A percentile compares a stretch with the other conserved stretches of the same genome.
These are phyloP conservation scores for Leishmania aethiopica DNA, from an alignment of 208 protist genomes.

Conservation along the genomic window DNA sequence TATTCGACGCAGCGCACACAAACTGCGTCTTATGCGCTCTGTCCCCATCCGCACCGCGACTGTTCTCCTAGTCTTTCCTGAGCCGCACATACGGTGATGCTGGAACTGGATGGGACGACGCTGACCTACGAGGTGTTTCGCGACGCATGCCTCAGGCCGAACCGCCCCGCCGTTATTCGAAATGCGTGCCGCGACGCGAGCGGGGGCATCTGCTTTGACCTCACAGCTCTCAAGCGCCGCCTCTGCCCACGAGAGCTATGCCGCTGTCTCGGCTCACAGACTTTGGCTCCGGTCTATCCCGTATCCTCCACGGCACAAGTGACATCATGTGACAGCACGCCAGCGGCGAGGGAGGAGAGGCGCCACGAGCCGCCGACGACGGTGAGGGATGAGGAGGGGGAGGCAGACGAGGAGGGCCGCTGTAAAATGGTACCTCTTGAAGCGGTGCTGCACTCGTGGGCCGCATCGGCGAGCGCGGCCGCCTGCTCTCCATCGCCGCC, in stretches of 20 bases:
- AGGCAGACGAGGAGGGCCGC: constrained; percentile 4
- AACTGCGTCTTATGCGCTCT: neutral
- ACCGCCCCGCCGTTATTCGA: constrained; percentile 79
- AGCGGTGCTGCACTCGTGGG: constrained; percentile 27
- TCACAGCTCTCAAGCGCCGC: constrained; percentile 17
- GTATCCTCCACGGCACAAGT: neutral
- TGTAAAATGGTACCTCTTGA: constrained; percentile 15
- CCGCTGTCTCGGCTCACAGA: constrained; percentile 30
- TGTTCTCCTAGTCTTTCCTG: neutral
- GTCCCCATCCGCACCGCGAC: neutral
- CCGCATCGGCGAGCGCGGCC: neutral
- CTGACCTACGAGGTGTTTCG: constrained; percentile 73
- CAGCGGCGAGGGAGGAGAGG: neutral
- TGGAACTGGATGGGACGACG: constrained; percentile 57
- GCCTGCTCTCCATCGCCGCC: neutral
- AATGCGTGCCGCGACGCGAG: constrained; percentile 9
- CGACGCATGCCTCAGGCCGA: constrained; percentile 58
- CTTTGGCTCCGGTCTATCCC: constrained; percentile 58
- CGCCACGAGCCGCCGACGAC: neutral
- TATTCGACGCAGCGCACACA: neutral
- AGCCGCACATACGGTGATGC: constrained; percentile 25
- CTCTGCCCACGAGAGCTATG: constrained; percentile 37
- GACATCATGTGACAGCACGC: neutral
- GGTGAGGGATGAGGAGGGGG: neutral
- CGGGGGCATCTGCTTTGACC: constrained; percentile 26